A percentile compares a stretch with the other conserved stretches of the same genome.
These are phyloP conservation scores for Suhomyces coccinellae DNA, from an alignment of 1,139 yeast genomes.

Conservation along the genomic window DNA sequence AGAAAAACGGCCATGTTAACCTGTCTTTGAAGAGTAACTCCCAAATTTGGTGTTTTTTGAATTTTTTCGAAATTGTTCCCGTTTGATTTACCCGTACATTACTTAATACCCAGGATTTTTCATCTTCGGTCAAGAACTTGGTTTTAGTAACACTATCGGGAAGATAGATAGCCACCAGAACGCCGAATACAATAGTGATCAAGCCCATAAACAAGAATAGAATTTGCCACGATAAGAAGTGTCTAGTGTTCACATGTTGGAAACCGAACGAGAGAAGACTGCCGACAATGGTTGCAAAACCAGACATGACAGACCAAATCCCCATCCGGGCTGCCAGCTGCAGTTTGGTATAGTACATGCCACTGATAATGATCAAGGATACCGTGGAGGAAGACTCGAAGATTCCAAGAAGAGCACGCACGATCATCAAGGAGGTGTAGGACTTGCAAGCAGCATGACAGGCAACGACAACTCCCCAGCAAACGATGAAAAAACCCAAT, in stretches of 20 bases:
- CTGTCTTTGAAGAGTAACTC: slow-evolving; percentile 35
- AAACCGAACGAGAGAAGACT: slow-evolving; percentile 43
- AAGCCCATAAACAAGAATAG: slow-evolving; percentile 40
- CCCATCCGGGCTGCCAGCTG: slow-evolving; percentile 24
- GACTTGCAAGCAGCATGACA: slow-evolving; percentile 36
- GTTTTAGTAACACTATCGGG: slow-evolving; percentile 49
- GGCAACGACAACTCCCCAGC: slow-evolving; percentile 45
- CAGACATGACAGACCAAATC: slow-evolving; percentile 35
- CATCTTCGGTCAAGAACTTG: slow-evolving; percentile 38
- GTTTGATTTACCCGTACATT: slow-evolving; percentile 20
- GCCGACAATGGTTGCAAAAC: slow-evolving; percentile 42
- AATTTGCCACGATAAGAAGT: slow-evolving; percentile 40
- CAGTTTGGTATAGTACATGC: slow-evolving; percentile 42
- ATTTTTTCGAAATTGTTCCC: slow-evolving; percentile 32
- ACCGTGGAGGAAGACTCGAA: slow-evolving; percentile 23
- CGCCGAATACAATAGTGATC: slow-evolving; percentile 35
- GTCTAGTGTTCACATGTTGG: slow-evolving; percentile 34
- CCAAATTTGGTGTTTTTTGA: slow-evolving; percentile 29
- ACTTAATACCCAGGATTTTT: slow-evolving; percentile 25
- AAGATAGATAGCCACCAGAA: slow-evolving; percentile 21
- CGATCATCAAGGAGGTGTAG: slow-evolving; percentile 43
- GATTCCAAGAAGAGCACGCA: slow-evolving; percentile 36
- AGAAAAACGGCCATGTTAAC: slow-evolving; percentile 39
- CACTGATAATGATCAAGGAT: slow-evolving; percentile 21
- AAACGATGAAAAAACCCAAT: slow-evolving; percentile 34